phyloP scores from a whole-genome alignment of 2,329 filamentous ascomycete species.

The Tothia fuscella region DNA sequence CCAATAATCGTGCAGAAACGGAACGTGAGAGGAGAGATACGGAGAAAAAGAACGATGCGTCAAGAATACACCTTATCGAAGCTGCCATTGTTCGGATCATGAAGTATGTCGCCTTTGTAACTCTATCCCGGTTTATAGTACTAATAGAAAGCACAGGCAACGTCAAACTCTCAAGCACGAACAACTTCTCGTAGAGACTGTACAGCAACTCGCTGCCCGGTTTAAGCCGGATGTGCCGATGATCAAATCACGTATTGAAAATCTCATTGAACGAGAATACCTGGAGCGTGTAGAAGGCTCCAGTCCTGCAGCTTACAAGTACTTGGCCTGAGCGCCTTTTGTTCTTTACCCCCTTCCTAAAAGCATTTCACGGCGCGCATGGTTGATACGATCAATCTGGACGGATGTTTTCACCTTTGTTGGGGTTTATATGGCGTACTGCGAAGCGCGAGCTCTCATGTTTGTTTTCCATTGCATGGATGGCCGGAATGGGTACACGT shows the following conservation, averaged over 20 bases:
- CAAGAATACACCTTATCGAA: slow-evolving; percentile 58
- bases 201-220: slow-evolving; percentile 53
- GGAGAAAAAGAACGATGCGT: slow-evolving; percentile 64
- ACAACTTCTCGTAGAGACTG: slow-evolving; percentile 58
- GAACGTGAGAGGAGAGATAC: slow-evolving; percentile 54
- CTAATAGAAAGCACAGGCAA: slow-evolving; percentile 5
- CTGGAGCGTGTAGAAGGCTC: slow-evolving; percentile 49
- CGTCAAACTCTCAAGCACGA: slow-evolving; percentile 55
- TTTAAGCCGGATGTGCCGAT: slow-evolving; percentile 67
- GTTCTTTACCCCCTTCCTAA: slow-evolving; percentile 8
- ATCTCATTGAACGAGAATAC: slow-evolving; percentile 65
- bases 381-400: no score
- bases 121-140: no score
- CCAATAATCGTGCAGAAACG: slow-evolving; percentile 75
- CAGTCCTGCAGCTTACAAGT: slow-evolving; percentile 7
- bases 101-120: slow-evolving; percentile 57
- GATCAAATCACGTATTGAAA: slow-evolving; percentile 73
- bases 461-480: no score
- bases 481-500: no score
- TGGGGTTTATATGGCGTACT: no score
- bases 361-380: not conserved
- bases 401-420: no score
- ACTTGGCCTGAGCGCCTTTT: slow-evolving; percentile 8
- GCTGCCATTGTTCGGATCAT: slow-evolving; percentile 71
- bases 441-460: no score